phyloP scores from a whole-genome alignment of 129 eudicot genomes.

The Flaveria ramosissima region DNA sequence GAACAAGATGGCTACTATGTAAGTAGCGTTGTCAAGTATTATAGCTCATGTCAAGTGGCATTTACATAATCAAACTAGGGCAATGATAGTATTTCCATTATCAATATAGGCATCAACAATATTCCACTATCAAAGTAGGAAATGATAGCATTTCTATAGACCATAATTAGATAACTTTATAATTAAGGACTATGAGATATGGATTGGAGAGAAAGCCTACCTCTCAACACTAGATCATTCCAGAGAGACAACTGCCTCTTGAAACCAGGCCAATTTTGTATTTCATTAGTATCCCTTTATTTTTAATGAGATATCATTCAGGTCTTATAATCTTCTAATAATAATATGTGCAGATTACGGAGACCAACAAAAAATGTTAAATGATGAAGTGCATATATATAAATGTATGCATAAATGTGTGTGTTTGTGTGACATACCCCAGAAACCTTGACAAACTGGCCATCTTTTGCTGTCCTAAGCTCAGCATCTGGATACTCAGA shows the following conservation, averaged over 20 bases:
- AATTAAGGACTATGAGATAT: not conserved
- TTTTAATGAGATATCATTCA: too few species aligned
- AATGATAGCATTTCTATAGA: too few species aligned
- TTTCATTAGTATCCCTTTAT: too few species aligned
- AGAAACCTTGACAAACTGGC: conserved; percentile 73
- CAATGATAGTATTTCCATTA: not conserved
- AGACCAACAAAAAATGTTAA: too few species aligned
- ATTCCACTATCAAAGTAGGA: too few species aligned
- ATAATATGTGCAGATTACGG: too few species aligned
- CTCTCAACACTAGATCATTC: too few species aligned
- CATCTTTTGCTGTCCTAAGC: conserved; percentile 74
- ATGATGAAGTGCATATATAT: not conserved
- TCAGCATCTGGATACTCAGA: conserved; percentile 65
- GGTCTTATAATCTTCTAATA: too few species aligned
- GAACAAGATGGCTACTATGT: not conserved
- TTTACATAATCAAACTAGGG: not conserved
- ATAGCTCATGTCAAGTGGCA: too few species aligned
- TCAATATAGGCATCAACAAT: too few species aligned
- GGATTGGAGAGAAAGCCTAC: not conserved
- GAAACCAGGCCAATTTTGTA: too few species aligned
- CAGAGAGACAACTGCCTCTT: too few species aligned
- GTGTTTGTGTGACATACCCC: conserved; percentile 52
- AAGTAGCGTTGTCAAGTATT: not conserved
- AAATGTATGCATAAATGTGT: not conserved
- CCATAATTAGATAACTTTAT: not conserved